Evolutionary conservation across 768 basidiomycete genomes (phyloP).

Genomic region (Lepiota brunneoincarnata): DNA sequence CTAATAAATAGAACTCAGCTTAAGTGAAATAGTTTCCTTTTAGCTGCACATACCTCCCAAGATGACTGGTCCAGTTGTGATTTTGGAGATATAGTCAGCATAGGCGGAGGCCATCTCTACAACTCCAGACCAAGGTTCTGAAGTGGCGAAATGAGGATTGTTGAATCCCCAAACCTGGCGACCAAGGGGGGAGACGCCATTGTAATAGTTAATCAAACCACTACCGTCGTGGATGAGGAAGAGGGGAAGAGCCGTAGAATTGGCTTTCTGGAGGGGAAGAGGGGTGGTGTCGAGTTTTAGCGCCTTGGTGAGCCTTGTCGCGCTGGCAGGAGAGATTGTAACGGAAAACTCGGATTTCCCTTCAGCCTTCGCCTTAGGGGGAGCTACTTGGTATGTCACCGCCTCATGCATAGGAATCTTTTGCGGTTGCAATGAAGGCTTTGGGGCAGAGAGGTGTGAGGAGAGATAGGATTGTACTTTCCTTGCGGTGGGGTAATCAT

Average conservation of each 20-base stretch:
- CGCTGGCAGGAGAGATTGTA: neutral
- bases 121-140: slow-evolving; percentile 45
- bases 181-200: slow-evolving; percentile 41
- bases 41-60: slow-evolving; percentile 51
- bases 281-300: slow-evolving; percentile 27
- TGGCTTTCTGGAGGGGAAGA: slow-evolving; percentile 34
- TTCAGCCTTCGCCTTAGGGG: neutral
- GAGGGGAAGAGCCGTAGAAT: slow-evolving; percentile 35
- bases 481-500: slow-evolving; percentile 34
- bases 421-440: neutral
- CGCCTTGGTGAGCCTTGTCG: slow-evolving; percentile 12
- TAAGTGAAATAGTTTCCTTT: neutral
- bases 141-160: slow-evolving; percentile 49
- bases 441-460: slow-evolving; percentile 4
- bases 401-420: neutral
- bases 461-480: slow-evolving; percentile 32
- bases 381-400: neutral
- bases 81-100: slow-evolving; percentile 35
- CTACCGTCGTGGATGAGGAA: slow-evolving; percentile 76
- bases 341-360: neutral
- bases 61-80: slow-evolving; percentile 38
- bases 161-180: slow-evolving; percentile 60
- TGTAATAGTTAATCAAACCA: slow-evolving; percentile 53
- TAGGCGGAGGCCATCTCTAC: slow-evolving; percentile 54
- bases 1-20: slow-evolving; percentile 28